Conservation (phyloP, 176 grass and related monocot genomes). For the Themeda triandra region DNA sequence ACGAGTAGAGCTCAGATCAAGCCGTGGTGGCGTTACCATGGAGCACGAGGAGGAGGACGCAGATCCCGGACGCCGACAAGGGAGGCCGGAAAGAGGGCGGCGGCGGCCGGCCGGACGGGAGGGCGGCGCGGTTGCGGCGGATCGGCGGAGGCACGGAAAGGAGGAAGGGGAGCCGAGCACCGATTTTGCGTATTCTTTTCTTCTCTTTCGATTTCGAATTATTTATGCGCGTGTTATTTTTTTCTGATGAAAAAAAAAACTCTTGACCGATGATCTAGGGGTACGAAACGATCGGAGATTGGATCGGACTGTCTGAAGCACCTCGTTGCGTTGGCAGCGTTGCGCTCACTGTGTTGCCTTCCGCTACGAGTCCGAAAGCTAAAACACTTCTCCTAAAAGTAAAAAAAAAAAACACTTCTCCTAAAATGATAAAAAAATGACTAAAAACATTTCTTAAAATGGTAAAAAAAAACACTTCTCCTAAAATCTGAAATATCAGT, state of each 20-base stretch:
- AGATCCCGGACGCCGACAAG: background rate
- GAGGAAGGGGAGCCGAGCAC: background rate
- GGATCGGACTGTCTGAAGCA: background rate
- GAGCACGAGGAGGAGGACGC: background rate
- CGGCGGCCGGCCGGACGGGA: background rate
- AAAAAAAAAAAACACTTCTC: too few relatives aligned
- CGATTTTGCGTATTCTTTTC: background rate
- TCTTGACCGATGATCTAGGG: background rate
- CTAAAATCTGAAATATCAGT: too few relatives aligned
- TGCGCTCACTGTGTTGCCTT: background rate
- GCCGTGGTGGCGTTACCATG: conserved; percentile 16
- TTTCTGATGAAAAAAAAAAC: too few relatives aligned
- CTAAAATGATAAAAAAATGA: too few relatives aligned
- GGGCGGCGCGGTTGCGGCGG: background rate
- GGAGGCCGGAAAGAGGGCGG: background rate
- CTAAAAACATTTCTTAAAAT: too few relatives aligned
- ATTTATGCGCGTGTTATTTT: background rate
- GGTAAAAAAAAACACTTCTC: too few relatives aligned
- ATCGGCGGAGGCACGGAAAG: background rate
- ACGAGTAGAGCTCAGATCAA: background rate
- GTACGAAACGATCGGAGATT: background rate
- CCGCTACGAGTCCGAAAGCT: too few relatives aligned
- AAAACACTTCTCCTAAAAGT: too few relatives aligned
- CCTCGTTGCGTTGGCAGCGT: background rate
- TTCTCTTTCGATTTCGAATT: too few relatives aligned